Base-by-base conservation (phyloP, 1,139 yeast species). In the Arxiozyma bovina region DNA sequence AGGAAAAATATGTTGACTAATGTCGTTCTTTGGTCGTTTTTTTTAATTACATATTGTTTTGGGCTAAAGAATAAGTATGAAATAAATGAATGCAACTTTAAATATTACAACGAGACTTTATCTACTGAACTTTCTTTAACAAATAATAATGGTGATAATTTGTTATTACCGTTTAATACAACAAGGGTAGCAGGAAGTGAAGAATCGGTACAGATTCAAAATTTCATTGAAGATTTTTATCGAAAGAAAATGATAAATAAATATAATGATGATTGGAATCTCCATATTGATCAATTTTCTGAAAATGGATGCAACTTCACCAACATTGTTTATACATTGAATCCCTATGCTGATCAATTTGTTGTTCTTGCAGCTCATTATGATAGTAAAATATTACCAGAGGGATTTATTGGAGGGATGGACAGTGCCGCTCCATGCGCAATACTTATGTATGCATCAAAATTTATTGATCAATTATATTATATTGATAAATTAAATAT, bases 381-480 rank as follows among this genome's bases (percentile, higher is more conserved):
- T 58, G 85, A 80, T 62, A 74, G 82, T 2, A 72, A 78, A 58
- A 56, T 70, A 7, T 64, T 64, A 9, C 82, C 82, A 1, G 68
- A 68, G n/a, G 83, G 83, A 2, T 80, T 81, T 53, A 68, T 80
- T 45, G 85, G 85, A 2, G 85, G 83, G 1, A 77, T 73, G 45
- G 85, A 80, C 62, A 76, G 81, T 55, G 83, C 82, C 1, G 80
- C 75, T 1, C 79, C 85, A 0, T 79, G 84, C 63, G 80, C 80
- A 0, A 68, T 81, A 30, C 61, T 80, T 45, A 61, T 80, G 58
- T 77, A 77, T 58, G 61, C 76, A 2, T 78, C 80, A 6, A 64
- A 70, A 52, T 70, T 70, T 21, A 51, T 74, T 3, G 65, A 61
- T 25, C 48, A 50, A 52, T 49, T 52, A 2, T 48, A 38, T 21